Evolutionary conservation across 225 moss, liverwort and hornwort genomes (phyloP).

Genomic region (Bryoerythrophyllum caledonicum): DNA sequence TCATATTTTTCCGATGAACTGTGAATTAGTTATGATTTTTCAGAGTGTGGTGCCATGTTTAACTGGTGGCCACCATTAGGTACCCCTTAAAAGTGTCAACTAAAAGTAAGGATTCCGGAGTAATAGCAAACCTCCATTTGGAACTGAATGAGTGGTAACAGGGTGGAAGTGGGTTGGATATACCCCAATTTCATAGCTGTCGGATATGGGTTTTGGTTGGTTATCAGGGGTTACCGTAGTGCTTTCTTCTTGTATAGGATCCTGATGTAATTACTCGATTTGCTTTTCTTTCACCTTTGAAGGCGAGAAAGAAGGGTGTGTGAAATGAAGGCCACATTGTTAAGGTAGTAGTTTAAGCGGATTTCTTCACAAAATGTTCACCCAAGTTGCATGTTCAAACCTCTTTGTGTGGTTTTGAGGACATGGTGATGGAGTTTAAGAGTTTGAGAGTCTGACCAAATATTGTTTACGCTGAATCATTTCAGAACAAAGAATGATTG

Average conservation of each 20-base stretch:
- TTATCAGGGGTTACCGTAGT: no score
- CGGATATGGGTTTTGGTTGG: no score
- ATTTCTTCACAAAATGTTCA: background rate
- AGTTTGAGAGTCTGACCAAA: background rate
- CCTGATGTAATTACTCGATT: constrained; percentile 2
- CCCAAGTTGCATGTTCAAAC: background rate
- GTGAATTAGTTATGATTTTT: no score
- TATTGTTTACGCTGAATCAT: background rate
- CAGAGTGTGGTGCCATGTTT: no score
- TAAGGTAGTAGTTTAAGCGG: constrained; percentile 1
- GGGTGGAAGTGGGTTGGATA: no score
- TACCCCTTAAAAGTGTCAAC: no score
- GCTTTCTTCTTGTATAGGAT: constrained; percentile 19
- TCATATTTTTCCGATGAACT: no score
- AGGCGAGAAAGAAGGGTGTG: background rate
- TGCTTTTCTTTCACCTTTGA: background rate
- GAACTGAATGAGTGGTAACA: no score
- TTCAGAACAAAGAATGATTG: constrained; percentile 5
- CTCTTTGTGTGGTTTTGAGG: constrained; percentile 4
- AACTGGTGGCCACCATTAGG: no score
- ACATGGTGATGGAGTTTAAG: background rate
- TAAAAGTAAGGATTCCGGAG: no score
- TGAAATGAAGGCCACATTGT: background rate
- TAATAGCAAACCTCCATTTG: no score
- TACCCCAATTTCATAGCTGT: no score